Conservation (phyloP, 108 stramenopile genomes). For the Aureococcus anophagefferens region DNA sequence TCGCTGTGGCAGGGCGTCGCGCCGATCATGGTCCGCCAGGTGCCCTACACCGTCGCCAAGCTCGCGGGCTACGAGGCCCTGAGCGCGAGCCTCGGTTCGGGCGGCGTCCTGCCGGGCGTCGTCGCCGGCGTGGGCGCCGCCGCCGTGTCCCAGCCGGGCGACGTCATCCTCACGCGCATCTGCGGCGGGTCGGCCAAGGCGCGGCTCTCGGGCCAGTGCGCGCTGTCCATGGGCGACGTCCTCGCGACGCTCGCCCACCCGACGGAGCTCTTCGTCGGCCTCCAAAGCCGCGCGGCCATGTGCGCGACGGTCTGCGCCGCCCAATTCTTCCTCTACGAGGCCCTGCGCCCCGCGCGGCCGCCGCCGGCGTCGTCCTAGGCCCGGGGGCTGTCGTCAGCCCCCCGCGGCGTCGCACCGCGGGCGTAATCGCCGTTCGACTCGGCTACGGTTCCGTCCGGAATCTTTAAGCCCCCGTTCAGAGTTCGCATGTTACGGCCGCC, state of each 20-base stretch:
- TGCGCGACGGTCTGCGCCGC: background rate
- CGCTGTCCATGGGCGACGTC: background rate
- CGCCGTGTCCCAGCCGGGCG: conserved; percentile 50
- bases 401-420: too few species aligned
- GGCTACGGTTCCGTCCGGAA: too few species aligned
- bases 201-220: background rate
- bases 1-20: conserved; percentile 45
- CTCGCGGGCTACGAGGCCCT: conserved; percentile 46
- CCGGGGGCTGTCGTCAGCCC: too few species aligned
- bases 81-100: background rate
- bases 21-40: conserved; percentile 47
- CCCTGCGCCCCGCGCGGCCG: background rate
- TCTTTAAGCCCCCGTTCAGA: too few species aligned
- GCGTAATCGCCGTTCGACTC: too few species aligned
- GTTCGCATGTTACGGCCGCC: too few species aligned
- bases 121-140: conserved; percentile 48
- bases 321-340: background rate
- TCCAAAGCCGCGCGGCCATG: background rate
- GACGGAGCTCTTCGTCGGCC: background rate
- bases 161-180: conserved; percentile 42
- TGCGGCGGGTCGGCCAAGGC: background rate
- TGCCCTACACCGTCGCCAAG: conserved; percentile 58
- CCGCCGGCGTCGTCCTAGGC: too few species aligned
- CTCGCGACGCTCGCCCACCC: background rate
- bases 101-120: conserved; percentile 38